These are phyloP conservation scores for Pseudonitzschia pungens DNA, from an alignment of 108 stramenopile species.

Conservation along the genomic window DNA sequence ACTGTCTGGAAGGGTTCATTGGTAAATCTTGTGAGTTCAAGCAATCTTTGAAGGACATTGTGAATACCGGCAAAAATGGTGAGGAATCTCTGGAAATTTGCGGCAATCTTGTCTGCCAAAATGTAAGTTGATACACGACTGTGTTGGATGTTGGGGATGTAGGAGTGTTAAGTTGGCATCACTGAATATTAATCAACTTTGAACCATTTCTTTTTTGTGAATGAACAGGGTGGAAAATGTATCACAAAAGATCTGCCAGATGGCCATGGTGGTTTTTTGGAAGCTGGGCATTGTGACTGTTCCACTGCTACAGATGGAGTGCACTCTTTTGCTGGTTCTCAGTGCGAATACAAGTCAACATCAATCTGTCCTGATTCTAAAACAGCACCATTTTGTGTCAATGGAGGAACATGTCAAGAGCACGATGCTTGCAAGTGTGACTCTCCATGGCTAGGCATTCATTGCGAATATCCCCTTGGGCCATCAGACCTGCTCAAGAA, in stretches of 20 bases:
- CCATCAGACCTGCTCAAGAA: constrained; percentile 1
- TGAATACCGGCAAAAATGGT: constrained; percentile 5
- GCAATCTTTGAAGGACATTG: background rate
- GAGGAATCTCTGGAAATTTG: constrained; percentile 9
- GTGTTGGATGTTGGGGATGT: background rate
- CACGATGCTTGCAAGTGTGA: constrained; percentile 26
- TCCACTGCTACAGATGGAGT: constrained; percentile 13
- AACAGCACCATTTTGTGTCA: constrained; percentile 26
- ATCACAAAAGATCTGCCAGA: background rate
- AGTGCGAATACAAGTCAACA: constrained; percentile 34
- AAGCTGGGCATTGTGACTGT: constrained; percentile 33
- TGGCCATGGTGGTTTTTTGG: background rate
- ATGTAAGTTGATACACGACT: constrained; percentile 14
- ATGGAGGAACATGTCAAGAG: constrained; percentile 27
- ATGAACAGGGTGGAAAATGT: constrained; percentile 25
- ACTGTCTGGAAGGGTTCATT: constrained; percentile 37
- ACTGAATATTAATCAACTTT: no score
- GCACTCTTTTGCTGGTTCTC: constrained; percentile 21
- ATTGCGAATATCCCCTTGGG: constrained; percentile 20
- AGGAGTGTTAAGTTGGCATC: no score
- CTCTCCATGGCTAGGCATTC: constrained; percentile 17
- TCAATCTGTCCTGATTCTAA: constrained; percentile 22
- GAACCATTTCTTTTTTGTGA: background rate
- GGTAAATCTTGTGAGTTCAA: constrained; percentile 43
- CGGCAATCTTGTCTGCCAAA: constrained; percentile 31